These are phyloP conservation scores for Oryza rufipogon DNA, from an alignment of 176 grass and related monocot species.

Conservation along the genomic window DNA sequence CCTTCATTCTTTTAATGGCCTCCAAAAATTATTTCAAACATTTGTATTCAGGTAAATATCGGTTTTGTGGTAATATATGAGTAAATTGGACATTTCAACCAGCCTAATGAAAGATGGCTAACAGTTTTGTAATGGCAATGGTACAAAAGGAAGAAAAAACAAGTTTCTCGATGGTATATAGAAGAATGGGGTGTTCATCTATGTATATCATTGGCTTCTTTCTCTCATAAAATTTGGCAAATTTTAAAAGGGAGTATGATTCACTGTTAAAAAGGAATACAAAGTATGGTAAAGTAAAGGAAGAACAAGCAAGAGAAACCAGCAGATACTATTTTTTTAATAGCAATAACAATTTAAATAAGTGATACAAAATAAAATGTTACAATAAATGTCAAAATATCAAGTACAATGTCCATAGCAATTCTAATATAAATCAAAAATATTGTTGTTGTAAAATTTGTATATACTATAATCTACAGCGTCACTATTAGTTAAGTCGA, in stretches of 20 bases:
- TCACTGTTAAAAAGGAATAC: not conserved
- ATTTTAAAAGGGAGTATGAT: not conserved
- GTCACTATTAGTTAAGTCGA: not conserved
- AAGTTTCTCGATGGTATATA: not conserved
- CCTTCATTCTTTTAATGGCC: not conserved
- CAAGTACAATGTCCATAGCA: not conserved
- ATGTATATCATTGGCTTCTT: not conserved
- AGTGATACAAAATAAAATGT: not conserved
- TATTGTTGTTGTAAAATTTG: not conserved
- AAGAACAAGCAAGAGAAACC: not conserved
- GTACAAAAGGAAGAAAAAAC: not conserved
- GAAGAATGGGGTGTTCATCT: not conserved
- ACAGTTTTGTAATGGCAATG: not conserved
- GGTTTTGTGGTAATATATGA: not conserved
- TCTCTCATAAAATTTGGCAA: not conserved
- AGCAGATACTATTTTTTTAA: not conserved
- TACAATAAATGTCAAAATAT: conserved; percentile 1
- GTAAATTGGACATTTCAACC: not conserved
- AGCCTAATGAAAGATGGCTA: not conserved
- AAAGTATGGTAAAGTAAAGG: not conserved
- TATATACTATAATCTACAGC: not conserved
- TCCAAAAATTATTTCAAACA: not conserved
- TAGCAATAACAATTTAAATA: not conserved
- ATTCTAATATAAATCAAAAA: not conserved
- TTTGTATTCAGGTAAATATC: not conserved